Conservation (phyloP, 73 alveolate species). For the Uronychia binucleata region DNA sequence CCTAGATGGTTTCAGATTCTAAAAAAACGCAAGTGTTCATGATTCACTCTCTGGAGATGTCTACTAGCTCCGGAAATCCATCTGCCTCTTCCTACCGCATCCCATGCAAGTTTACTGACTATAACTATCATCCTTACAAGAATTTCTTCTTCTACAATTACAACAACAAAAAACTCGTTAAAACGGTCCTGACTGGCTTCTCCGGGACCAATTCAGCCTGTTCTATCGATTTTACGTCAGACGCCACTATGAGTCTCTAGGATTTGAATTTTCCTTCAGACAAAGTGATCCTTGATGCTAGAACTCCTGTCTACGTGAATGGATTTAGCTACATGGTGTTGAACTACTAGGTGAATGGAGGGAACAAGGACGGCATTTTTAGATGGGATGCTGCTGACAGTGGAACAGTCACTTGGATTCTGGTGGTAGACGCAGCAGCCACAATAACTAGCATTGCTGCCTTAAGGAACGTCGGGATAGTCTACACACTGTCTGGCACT, state of each 20-base stretch:
- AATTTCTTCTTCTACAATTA: constrained; percentile 24
- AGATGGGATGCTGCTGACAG: constrained; percentile 11
- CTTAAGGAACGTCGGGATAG: constrained; percentile 3
- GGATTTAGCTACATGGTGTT: constrained; percentile 8
- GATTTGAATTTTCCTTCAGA: not conserved
- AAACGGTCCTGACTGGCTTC: not conserved
- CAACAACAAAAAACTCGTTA: not conserved
- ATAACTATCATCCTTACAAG: constrained; percentile 16
- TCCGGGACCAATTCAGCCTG: not conserved
- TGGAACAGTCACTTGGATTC: not conserved
- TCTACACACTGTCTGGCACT: not conserved
- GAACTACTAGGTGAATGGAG: not conserved
- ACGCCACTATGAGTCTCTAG: not conserved
- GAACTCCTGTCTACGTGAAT: not conserved
- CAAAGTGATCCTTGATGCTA: not conserved
- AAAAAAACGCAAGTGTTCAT: not conserved
- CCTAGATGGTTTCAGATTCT: not conserved
- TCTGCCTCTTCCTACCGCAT: not conserved
- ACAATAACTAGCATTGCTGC: not conserved
- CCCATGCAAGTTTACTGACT: not conserved
- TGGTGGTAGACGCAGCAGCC: not conserved
- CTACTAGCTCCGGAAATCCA: not conserved
- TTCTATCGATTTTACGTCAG: not conserved
- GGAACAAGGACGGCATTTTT: not conserved
- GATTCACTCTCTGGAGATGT: not conserved